Conservation (phyloP, 768 basidiomycete species). For the Russula lepida region DNA sequence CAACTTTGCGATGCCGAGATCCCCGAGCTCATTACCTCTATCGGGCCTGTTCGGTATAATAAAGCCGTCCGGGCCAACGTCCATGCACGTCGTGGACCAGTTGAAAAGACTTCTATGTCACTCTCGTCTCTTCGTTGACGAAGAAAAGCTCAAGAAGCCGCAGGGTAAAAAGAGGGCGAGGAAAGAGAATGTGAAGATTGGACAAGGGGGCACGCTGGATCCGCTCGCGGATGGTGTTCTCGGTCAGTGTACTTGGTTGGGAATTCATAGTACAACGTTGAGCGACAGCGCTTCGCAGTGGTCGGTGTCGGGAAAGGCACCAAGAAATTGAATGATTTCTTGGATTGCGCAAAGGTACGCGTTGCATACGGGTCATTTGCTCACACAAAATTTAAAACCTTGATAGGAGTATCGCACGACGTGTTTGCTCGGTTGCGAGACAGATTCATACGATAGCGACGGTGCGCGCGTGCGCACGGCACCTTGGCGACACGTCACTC, state of each 20-base stretch:
- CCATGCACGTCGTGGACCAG: conserved; percentile 83
- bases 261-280: neutral
- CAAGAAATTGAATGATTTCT: conserved; percentile 72
- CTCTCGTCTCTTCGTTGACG: conserved; percentile 71
- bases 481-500: conserved; percentile 78
- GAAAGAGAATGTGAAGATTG: conserved; percentile 60
- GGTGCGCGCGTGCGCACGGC: conserved; percentile 72
- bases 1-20: conserved; percentile 9
- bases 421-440: conserved; percentile 87
- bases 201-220: conserved; percentile 93
- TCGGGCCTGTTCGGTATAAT: conserved; percentile 80
- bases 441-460: conserved; percentile 89
- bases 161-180: conserved; percentile 38
- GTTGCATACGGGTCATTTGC: neutral
- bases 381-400: neutral
- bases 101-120: conserved; percentile 71
- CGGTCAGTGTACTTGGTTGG: conserved; percentile 39
- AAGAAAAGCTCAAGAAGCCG: conserved; percentile 44
- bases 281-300: conserved; percentile 39
- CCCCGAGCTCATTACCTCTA: conserved; percentile 43
- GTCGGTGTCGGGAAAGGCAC: conserved; percentile 87
- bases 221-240: conserved; percentile 94
- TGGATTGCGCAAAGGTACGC: conserved; percentile 82
- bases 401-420: conserved; percentile 84
- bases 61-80: conserved; percentile 90